These are phyloP conservation scores for Aspergillus viridinutans DNA, from an alignment of 2,329 filamentous ascomycete species.

Conservation along the genomic window DNA sequence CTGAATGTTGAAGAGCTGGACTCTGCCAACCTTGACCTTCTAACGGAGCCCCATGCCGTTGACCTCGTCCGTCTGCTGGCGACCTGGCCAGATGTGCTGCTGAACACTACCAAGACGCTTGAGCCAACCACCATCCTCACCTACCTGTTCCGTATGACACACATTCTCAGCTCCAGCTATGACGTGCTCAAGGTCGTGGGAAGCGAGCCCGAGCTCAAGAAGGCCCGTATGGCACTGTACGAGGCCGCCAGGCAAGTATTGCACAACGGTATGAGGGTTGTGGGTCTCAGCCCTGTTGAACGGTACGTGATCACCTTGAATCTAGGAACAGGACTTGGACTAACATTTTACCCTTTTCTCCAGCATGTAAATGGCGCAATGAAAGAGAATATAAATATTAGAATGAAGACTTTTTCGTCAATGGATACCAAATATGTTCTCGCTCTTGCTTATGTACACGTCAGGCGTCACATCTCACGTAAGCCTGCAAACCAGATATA, in stretches of 20 bases:
- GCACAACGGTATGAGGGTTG: constrained; percentile 61
- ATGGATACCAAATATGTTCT: constrained; percentile 9
- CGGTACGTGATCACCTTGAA: constrained; percentile 34
- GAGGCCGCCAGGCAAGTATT: constrained; percentile 59
- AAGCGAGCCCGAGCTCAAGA: constrained; percentile 54
- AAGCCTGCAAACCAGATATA: no score
- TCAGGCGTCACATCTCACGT: no score
- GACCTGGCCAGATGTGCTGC: constrained; percentile 61
- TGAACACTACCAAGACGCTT: constrained; percentile 61
- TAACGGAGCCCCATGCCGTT: constrained; percentile 59
- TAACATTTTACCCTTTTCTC: constrained; percentile 4
- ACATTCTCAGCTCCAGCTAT: constrained; percentile 58
- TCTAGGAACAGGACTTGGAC: neutral
- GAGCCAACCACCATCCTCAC: constrained; percentile 63
- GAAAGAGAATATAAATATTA: constrained; percentile 2
- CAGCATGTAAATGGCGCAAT: constrained; percentile 24
- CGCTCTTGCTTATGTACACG: neutral
- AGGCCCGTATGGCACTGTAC: constrained; percentile 60
- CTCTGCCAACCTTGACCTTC: constrained; percentile 55
- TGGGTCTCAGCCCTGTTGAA: constrained; percentile 63
- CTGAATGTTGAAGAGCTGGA: constrained; percentile 45
- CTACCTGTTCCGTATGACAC: constrained; percentile 65
- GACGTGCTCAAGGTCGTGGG: constrained; percentile 60
- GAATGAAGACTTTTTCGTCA: constrained; percentile 2
- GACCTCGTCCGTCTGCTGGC: constrained; percentile 59